Evolutionary conservation across 805 yeast genomes (phyloP).

Genomic region (Saccharomyces eubayanus): DNA sequence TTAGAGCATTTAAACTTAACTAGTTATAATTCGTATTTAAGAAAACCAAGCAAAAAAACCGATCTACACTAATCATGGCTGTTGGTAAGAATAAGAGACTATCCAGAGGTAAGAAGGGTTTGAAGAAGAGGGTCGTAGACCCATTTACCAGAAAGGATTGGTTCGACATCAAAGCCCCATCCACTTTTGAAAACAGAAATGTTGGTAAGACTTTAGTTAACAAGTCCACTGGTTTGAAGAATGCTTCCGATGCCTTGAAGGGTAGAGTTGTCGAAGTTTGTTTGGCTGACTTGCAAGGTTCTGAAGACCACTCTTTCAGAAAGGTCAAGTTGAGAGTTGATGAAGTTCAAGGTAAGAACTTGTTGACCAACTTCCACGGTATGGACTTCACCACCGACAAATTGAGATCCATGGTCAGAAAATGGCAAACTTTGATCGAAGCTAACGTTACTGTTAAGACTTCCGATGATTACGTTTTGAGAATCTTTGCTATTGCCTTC

Average conservation of each 20-base stretch:
- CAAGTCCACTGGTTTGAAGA: slow-evolving; percentile 96
- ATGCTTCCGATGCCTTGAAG: slow-evolving; percentile 95
- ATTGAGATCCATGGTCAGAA: slow-evolving; percentile 93
- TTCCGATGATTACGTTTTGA: slow-evolving; percentile 91
- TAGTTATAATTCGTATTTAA: background rate
- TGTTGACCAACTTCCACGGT: slow-evolving; percentile 98
- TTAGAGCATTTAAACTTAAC: background rate
- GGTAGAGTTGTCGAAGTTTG: slow-evolving; percentile 95
- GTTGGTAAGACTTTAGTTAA: slow-evolving; percentile 97
- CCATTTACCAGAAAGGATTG: slow-evolving; percentile 99
- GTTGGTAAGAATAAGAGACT: slow-evolving; percentile 81
- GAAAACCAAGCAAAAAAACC: slow-evolving; percentile 9
- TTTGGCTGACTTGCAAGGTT: slow-evolving; percentile 95
- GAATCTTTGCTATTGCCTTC: slow-evolving; percentile 96
- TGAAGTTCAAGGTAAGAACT: slow-evolving; percentile 97
- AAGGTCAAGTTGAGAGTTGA: slow-evolving; percentile 95
- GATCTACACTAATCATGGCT: slow-evolving; percentile 42
- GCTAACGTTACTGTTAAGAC: slow-evolving; percentile 97
- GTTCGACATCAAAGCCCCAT: slow-evolving; percentile 97
- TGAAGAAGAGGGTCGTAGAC: slow-evolving; percentile 98
- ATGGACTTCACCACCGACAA: slow-evolving; percentile 96
- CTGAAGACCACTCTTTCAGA: slow-evolving; percentile 98
- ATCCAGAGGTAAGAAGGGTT: slow-evolving; percentile 88
- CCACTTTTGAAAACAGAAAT: slow-evolving; percentile 95
- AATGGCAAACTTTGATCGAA: slow-evolving; percentile 98